phyloP scores from a whole-genome alignment of 306 rosid species.

The Malus domestica region DNA sequence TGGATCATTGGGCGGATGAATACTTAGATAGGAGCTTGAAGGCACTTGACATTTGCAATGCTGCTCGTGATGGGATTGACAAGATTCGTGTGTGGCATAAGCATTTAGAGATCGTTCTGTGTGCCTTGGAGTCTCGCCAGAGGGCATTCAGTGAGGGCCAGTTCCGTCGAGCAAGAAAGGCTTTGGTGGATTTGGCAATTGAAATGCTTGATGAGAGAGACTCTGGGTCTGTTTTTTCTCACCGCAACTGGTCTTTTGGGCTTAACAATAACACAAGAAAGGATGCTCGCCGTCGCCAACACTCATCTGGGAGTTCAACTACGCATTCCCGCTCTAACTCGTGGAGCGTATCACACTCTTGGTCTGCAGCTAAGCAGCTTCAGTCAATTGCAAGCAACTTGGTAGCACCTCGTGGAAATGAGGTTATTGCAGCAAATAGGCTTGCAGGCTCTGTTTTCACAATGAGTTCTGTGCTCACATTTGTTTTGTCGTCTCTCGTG shows the following conservation, averaged over 20 bases:
- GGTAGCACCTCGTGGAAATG: constrained; percentile 65
- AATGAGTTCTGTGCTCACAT: constrained; percentile 60
- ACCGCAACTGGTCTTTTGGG: constrained; percentile 71
- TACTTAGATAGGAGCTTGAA: constrained; percentile 66
- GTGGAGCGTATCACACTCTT: constrained; percentile 82
- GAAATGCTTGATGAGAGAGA: constrained; percentile 67
- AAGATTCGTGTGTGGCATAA: constrained; percentile 59
- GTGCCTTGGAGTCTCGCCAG: constrained; percentile 57
- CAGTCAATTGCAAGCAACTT: constrained; percentile 73
- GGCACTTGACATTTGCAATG: constrained; percentile 81
- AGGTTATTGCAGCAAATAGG: constrained; percentile 52
- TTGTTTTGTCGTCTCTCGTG: constrained; percentile 72
- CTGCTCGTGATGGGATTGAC: constrained; percentile 62
- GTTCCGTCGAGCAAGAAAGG: constrained; percentile 76
- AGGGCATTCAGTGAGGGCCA: constrained; percentile 68
- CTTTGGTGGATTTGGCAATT: constrained; percentile 66
- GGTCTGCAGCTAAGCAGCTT: constrained; percentile 93
- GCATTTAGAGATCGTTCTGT: constrained; percentile 59
- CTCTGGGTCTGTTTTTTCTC: constrained; percentile 51
- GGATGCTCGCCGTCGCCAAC: constrained; percentile 34
- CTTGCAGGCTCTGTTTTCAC: constrained; percentile 62
- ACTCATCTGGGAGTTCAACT: constrained; percentile 12
- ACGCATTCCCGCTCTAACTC: constrained; percentile 93
- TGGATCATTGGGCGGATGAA: constrained; percentile 51
- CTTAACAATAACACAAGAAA: constrained; percentile 45